phyloP scores from a whole-genome alignment of 1,284 basidiomycete genomes.

The Stereum hirsutum region DNA sequence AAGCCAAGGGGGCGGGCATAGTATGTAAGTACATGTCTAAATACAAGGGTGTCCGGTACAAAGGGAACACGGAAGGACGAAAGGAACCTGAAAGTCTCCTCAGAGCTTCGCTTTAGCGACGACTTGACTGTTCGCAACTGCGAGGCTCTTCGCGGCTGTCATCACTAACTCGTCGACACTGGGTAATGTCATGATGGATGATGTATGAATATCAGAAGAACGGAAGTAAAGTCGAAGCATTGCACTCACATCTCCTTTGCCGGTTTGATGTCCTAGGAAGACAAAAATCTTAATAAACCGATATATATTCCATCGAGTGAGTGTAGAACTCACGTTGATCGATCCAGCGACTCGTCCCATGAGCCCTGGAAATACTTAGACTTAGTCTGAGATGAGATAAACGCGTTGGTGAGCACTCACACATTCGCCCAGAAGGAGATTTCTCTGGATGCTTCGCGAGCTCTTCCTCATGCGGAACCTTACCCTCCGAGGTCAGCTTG shows the following conservation, averaged over 20 bases:
- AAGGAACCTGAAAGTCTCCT: no score
- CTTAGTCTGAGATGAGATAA: neutral
- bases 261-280: slow-evolving; percentile 57
- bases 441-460: slow-evolving; percentile 62
- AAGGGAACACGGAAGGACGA: no score
- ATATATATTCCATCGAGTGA: neutral
- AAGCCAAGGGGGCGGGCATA: no score
- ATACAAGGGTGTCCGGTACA: no score
- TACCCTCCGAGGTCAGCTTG: slow-evolving; percentile 52
- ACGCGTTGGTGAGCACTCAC: slow-evolving; percentile 27
- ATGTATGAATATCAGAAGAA: no score
- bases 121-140: slow-evolving; percentile 25
- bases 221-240: neutral
- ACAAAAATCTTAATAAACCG: neutral
- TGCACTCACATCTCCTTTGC: slow-evolving; percentile 68
- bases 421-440: slow-evolving; percentile 48
- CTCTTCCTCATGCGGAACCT: slow-evolving; percentile 71
- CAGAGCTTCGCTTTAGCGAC: slow-evolving; percentile 34
- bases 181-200: no score
- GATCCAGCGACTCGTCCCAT: slow-evolving; percentile 85
- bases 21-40: no score
- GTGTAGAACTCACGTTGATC: slow-evolving; percentile 40
- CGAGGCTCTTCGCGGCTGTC: slow-evolving; percentile 41
- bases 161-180: slow-evolving; percentile 66
- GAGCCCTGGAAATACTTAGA: slow-evolving; percentile 39